phyloP scores from a whole-genome alignment of 352 stramenopile genomes.

The Phytophthora cactorum region DNA sequence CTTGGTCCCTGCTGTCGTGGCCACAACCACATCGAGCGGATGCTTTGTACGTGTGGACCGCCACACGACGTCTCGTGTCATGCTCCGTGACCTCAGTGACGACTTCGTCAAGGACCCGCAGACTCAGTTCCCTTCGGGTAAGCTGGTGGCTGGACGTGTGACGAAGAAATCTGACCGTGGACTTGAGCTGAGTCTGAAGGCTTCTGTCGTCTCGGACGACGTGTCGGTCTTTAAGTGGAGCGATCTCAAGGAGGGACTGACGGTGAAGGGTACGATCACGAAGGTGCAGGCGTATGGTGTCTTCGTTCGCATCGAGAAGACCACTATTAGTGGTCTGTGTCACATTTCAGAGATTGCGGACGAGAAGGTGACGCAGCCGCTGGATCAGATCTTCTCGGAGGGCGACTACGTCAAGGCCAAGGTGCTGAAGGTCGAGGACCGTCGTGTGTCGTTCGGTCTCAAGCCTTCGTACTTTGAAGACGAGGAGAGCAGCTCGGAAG shows the following conservation, averaged over 20 bases:
- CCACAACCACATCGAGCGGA: slow-evolving; percentile 91
- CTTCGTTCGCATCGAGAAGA: slow-evolving; percentile 96
- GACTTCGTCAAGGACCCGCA: slow-evolving; percentile 94
- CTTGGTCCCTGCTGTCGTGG: slow-evolving; percentile 91
- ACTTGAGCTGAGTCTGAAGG: slow-evolving; percentile 94
- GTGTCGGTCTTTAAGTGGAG: slow-evolving; percentile 86
- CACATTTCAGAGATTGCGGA: slow-evolving; percentile 97
- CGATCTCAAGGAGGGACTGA: slow-evolving; percentile 91
- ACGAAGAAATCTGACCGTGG: slow-evolving; percentile 85
- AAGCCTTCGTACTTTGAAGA: slow-evolving; percentile 97
- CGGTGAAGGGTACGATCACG: slow-evolving; percentile 95
- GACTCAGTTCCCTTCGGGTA: slow-evolving; percentile 90
- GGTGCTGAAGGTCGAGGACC: slow-evolving; percentile 94
- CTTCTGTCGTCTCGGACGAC: slow-evolving; percentile 93
- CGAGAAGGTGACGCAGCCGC: slow-evolving; percentile 92
- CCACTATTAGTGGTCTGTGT: slow-evolving; percentile 94
- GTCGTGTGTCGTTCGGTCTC: slow-evolving; percentile 94
- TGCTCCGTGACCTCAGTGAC: slow-evolving; percentile 96
- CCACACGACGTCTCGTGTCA: slow-evolving; percentile 86
- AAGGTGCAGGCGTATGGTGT: slow-evolving; percentile 96
- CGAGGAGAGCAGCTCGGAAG: slow-evolving; percentile 90
- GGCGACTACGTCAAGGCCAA: slow-evolving; percentile 98
- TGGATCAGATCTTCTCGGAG: slow-evolving; percentile 93
- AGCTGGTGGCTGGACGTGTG: slow-evolving; percentile 94
- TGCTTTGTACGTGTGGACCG: slow-evolving; percentile 95